phyloP scores from a whole-genome alignment of 2,329 filamentous ascomycete species.

The Alternaria conjuncta region DNA sequence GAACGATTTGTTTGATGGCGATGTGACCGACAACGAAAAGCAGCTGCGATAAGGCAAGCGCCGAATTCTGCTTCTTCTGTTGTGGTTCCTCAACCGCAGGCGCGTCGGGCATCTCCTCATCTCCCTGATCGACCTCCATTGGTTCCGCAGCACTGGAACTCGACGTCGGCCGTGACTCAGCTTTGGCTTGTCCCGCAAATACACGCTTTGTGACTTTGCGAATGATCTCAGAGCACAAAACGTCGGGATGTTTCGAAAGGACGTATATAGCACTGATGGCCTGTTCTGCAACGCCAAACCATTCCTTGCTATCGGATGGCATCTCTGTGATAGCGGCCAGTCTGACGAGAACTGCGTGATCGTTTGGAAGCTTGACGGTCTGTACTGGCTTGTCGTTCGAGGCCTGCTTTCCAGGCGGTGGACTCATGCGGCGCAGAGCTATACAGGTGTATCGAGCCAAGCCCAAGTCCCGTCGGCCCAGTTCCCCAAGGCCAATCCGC shows the following conservation, averaged over 20 bases:
- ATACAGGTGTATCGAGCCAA: conserved; percentile 96
- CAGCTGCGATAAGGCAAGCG: conserved; percentile 83
- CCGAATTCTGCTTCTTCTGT: conserved; percentile 66
- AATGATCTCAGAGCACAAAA: conserved; percentile 88
- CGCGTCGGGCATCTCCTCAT: conserved; percentile 29
- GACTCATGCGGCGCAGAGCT: conserved; percentile 88
- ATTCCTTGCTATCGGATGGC: conserved; percentile 88
- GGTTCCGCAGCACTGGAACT: conserved; percentile 42
- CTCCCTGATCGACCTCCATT: conserved; percentile 16
- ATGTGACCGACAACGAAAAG: conserved; percentile 96
- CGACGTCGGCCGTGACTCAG: conserved; percentile 38
- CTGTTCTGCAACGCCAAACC: conserved; percentile 92
- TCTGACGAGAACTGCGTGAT: conserved; percentile 83
- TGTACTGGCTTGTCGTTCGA: conserved; percentile 59
- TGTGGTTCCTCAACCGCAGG: conserved; percentile 34
- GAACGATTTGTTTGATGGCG: conserved; percentile 98
- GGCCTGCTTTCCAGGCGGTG: conserved; percentile 70
- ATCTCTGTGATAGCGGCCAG: conserved; percentile 87
- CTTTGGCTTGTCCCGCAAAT: conserved; percentile 65
- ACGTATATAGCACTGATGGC: conserved; percentile 95
- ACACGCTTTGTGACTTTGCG: conserved; percentile 85
- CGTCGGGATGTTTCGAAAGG: conserved; percentile 91
- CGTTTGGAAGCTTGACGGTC: conserved; percentile 82
- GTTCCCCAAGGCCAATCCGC: conserved; percentile 80
- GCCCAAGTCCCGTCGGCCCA: conserved; percentile 82